Base-by-base conservation (phyloP, 1,284 basidiomycete species). In the Flammula alnicola region DNA sequence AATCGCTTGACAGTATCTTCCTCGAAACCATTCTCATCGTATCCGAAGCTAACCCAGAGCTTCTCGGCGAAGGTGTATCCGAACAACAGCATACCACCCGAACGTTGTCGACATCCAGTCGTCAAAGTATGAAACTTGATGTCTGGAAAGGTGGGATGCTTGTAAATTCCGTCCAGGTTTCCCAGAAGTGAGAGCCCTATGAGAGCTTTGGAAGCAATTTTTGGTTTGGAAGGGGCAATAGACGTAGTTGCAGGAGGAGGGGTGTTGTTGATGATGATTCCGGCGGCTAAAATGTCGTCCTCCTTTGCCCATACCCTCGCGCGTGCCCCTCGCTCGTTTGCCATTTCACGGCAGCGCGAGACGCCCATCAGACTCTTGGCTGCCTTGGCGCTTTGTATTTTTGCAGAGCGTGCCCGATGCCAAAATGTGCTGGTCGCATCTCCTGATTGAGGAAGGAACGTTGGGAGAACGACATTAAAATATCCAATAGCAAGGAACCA, bases 401-500 rank as follows among this genome's bases (percentile, higher is more conserved):
- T 88, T 12, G 86, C 85, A 38, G 69, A 66, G 6, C 75, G 76
- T n/a, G 88, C 86, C 44, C 89, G 81, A 54, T 82, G 80, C 89
- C 89, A 93, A 64, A 93, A 87, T 2, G 74, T 77, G 27, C 69
- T 52, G 12, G 65, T 65, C 14, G 74, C 54, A 39, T 73, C 67
- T 11, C 60, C 60, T 12, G 67, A 64, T 10, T 64, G 60, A 10
- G 86, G 84, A 14, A 88, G 60, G 67, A 90, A 86, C 20, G 76
- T 72, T 3, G 88, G 88, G 3, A 91, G 79, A 39, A 90, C 71
- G 57, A 92, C 76, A 66, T 91, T 91, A 74, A 90, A 90, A 67
- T 89, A 91, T 3, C 86, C 84, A 51, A 91, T 82, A 4, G 86
- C 83, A 35, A 91, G 75, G 71, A 83, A 88, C 82, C 85, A 89